phyloP scores from a whole-genome alignment of 768 basidiomycete genomes.

The Lyophyllum shimeji region DNA sequence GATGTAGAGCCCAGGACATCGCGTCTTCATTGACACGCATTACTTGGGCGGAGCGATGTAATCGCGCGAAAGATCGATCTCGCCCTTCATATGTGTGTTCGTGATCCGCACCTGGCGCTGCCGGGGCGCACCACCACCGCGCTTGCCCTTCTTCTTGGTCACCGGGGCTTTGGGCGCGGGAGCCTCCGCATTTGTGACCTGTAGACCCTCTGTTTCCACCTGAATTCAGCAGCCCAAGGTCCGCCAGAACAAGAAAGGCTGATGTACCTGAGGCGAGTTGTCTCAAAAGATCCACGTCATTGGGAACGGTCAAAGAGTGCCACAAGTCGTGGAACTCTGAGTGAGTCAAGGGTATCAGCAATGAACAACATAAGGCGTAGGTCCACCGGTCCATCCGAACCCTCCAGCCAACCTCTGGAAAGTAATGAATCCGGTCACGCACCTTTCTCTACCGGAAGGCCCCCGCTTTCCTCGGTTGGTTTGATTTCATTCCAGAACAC shows the following conservation, averaged over 20 bases:
- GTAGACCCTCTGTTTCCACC: conserved; percentile 64
- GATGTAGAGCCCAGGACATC: background rate
- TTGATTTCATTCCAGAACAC: conserved; percentile 92
- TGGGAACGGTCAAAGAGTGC: conserved; percentile 83
- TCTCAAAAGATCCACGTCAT: conserved; percentile 78
- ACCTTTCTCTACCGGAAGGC: conserved; percentile 81
- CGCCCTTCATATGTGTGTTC: conserved; percentile 83
- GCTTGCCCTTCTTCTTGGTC: conserved; percentile 78
- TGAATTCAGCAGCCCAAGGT: conserved; percentile 11
- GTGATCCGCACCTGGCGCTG: conserved; percentile 83
- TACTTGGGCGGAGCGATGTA: conserved; percentile 46
- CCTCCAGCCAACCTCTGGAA: background rate
- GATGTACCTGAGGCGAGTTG: conserved; percentile 70
- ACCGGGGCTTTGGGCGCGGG: conserved; percentile 53
- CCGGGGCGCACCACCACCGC: conserved; percentile 65
- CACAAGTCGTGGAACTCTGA: conserved; percentile 87
- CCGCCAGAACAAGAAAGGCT: conserved; percentile 2
- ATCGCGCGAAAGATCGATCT: conserved; percentile 83
- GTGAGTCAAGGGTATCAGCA: conserved; percentile 30
- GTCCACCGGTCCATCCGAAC: conserved; percentile 8
- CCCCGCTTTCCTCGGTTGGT: conserved; percentile 69
- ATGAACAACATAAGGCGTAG: conserved; percentile 1
- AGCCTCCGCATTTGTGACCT: conserved; percentile 70
- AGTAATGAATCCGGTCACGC: conserved; percentile 1
- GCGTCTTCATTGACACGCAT: conserved; percentile 4